A percentile compares a stretch with the other conserved stretches of the same genome.
Evolutionary conservation across 2,329 filamentous ascomycete species (phyloP).

Genomic region (Aspergillus caelatus): DNA sequence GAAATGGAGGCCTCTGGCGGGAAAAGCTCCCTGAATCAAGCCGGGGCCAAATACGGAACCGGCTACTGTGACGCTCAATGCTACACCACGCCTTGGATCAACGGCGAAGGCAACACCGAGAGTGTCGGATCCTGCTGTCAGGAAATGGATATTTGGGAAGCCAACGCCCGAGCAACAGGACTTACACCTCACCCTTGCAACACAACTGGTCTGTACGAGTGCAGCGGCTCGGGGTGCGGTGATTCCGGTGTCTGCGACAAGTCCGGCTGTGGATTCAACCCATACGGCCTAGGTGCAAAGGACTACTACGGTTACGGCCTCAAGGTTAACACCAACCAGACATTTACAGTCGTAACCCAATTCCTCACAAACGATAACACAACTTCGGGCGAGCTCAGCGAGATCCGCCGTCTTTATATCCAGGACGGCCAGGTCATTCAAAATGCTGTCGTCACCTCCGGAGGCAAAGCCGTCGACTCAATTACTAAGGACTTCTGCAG

Average conservation of each 20-base stretch:
- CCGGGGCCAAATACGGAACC: conserved; percentile 60
- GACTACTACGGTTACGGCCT: conserved; percentile 62
- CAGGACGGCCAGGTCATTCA: conserved; percentile 61
- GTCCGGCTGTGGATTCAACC: conserved; percentile 69
- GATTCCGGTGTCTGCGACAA: conserved; percentile 61
- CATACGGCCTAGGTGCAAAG: conserved; percentile 64
- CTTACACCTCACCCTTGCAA: conserved; percentile 66
- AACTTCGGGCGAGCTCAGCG: conserved; percentile 52
- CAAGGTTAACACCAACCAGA: conserved; percentile 60
- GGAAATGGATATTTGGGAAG: conserved; percentile 71
- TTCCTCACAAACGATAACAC: conserved; percentile 57
- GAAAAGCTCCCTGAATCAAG: conserved; percentile 53
- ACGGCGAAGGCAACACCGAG: conserved; percentile 55
- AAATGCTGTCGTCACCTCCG: conserved; percentile 44
- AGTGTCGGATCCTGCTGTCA: conserved; percentile 62
- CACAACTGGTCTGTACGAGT: conserved; percentile 51
- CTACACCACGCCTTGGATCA: conserved; percentile 52
- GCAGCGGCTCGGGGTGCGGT: conserved; percentile 38
- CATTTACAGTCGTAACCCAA: conserved; percentile 67
- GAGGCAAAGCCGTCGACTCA: conserved; percentile 44
- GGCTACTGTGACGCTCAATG: conserved; percentile 66
- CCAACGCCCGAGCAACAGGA: conserved; percentile 63
- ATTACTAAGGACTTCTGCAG: conserved; percentile 61
- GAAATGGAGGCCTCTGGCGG: conserved; percentile 65
- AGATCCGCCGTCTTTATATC: conserved; percentile 65